Base-by-base conservation (phyloP, 2,329 filamentous ascomycete genomes). In the Basipetospora chlamydospora region DNA sequence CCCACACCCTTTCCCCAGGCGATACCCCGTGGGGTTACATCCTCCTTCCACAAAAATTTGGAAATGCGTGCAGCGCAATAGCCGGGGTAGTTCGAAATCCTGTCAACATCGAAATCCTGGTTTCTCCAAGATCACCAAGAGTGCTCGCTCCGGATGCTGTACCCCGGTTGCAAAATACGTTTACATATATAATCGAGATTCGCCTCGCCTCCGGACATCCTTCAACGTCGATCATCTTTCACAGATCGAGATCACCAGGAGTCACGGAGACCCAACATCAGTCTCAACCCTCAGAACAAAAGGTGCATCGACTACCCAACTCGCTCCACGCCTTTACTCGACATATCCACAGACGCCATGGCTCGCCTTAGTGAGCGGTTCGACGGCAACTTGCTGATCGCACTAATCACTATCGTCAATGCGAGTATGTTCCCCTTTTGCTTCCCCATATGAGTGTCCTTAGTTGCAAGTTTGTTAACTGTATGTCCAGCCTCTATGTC, bases 361-460 rank as follows among this genome's bases (percentile, higher is more conserved):
- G 6, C 28, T 20, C 10, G n/a, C 13, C 29, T 37, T 11, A 32
- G 23, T 13, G 35, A 37, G 8, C 35, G 39, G 21, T 42, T 50
- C 22, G 43, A 41, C 26, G 49, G 49, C n/a, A 38, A 40, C 22
- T 38, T 40, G 28, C 46, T 51, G 7, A 44, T 51, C 20, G 39
- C 38, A 5, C 39, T 38, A 39, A 48, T 51, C 38, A 52, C 49
- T 16, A 36, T 49, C 9, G 42, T 41, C 18, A 51, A 51, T 44
- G 49, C 48, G 18, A 42, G 45, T 45, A 41, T 36, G 39, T 42
- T 5, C 4, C 7, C 13, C 16, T 6, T 9, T 26, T n/a, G n/a
- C n/a, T n/a, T n/a, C n/a, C n/a, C n/a, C n/a, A n/a, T n/a, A n/a
- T n/a, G n/a, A n/a, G n/a, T n/a, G n/a, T n/a, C n/a, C n/a, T n/a